These are phyloP conservation scores for Stagonosporopsis cucurbitacearum DNA, from an alignment of 2,329 filamentous ascomycete genomes.

Conservation along the genomic window DNA sequence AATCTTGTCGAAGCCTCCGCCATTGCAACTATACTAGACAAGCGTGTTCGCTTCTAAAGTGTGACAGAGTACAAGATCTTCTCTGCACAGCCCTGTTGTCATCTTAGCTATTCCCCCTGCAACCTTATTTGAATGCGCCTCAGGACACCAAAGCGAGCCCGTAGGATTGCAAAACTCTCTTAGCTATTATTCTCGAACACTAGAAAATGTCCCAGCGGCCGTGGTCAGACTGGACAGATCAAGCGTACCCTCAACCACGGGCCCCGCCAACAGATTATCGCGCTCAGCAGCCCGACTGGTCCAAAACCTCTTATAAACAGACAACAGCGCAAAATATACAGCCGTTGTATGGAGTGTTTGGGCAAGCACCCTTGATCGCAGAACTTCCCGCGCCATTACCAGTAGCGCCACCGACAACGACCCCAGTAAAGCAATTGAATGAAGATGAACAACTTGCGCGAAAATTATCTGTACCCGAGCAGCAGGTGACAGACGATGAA, in stretches of 20 bases:
- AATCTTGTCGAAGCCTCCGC: background rate
- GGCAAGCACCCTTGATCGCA: slow-evolving; percentile 26
- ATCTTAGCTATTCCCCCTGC: background rate
- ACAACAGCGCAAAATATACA: slow-evolving; percentile 22
- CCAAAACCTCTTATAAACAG: slow-evolving; percentile 7
- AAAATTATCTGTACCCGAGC: slow-evolving; percentile 35
- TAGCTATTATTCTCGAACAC: background rate
- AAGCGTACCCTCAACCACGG: slow-evolving; percentile 19
- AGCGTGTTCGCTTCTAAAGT: background rate
- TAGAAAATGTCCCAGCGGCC: slow-evolving; percentile 7
- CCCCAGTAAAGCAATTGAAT: slow-evolving; percentile 36
- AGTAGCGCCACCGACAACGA: slow-evolving; percentile 34
- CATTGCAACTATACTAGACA: background rate
- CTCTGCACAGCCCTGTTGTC: background rate
- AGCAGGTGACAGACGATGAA: slow-evolving; percentile 41
- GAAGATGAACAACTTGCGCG: slow-evolving; percentile 42
- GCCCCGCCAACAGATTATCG: slow-evolving; percentile 11
- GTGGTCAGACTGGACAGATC: slow-evolving; percentile 16
- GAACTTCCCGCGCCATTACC: slow-evolving; percentile 40
- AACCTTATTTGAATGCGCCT: background rate
- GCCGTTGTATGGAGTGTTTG: slow-evolving; percentile 27
- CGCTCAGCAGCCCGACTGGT: slow-evolving; percentile 3
- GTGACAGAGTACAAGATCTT: background rate
- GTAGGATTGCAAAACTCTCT: background rate
- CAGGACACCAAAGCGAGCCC: background rate